A percentile compares a stretch with the other conserved stretches of the same genome.
Conservation (phyloP, 1,139 yeast species). For the Sugiyamaella paludigena region DNA sequence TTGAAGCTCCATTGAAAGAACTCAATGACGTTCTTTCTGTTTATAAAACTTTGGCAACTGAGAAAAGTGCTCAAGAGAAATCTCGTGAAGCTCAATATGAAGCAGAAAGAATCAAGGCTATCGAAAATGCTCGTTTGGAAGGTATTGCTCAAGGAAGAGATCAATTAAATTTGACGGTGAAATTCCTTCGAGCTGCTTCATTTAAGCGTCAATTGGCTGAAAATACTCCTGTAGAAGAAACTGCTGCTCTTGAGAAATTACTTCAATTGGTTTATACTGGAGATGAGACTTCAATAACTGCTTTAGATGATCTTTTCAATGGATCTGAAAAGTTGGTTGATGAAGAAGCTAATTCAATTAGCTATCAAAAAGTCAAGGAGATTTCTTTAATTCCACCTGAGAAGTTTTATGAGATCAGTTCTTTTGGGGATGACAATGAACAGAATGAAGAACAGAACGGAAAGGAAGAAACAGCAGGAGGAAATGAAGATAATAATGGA, state of each 20-base stretch:
- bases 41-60: slow-evolving; percentile 26
- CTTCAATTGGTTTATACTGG: slow-evolving; percentile 36
- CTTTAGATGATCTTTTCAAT: slow-evolving; percentile 32
- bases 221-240: slow-evolving; percentile 27
- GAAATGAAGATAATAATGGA: background rate
- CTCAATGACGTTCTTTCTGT: slow-evolving; percentile 34
- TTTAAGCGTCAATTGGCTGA: slow-evolving; percentile 33
- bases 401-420: slow-evolving; percentile 23
- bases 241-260: slow-evolving; percentile 36
- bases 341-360: slow-evolving; percentile 25
- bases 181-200: slow-evolving; percentile 38
- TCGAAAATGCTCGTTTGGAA: slow-evolving; percentile 22
- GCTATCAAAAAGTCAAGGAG: slow-evolving; percentile 27
- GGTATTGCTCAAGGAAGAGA: slow-evolving; percentile 28
- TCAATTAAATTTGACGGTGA: slow-evolving; percentile 29
- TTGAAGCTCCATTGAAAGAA: slow-evolving; percentile 39
- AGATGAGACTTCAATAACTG: slow-evolving; percentile 34
- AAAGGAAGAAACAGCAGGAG: slow-evolving; percentile 2
- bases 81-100: slow-evolving; percentile 20
- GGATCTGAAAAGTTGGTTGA: slow-evolving; percentile 32
- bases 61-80: slow-evolving; percentile 18
- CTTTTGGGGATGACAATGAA: slow-evolving; percentile 10
- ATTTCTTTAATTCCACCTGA: slow-evolving; percentile 27
- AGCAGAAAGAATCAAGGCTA: slow-evolving; percentile 14
- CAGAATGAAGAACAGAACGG: slow-evolving; percentile 11